Evolutionary conservation across 371 early-diverging fungal genomes (phyloP), one percentile per base, ranked within the genome.

Genomic region (Mortierella sp.): DNA sequence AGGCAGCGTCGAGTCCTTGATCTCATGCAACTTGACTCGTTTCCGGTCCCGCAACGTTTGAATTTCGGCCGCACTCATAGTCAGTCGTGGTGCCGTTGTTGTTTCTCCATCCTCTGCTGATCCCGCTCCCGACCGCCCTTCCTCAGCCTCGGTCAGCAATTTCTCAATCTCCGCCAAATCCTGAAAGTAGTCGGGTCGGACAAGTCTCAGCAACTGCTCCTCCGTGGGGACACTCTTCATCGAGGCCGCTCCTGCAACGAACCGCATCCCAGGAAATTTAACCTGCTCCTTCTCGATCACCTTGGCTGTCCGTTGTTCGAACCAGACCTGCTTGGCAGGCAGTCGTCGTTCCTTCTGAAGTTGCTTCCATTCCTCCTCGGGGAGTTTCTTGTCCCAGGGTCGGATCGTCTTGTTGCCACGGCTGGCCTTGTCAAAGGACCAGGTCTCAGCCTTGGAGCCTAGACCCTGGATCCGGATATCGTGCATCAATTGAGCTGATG

Each of bases 241-340:
- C 13, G 80, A 51, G 44, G 81, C 74, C 2, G 91, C 90, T 19
- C 91, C 91, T 5, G 91, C 91, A 51, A 91, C 87, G 69, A 91
- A 91, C 24, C 84, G 70, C 73, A 91, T 84, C n/a, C 81, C 81
- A 37, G 90, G 90, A 59, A 91, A 86, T 79, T 81, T 87, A 57
- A 90, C 88, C 10, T 84, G 70, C 57, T 84, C 84, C 75, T 84
- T 84, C 44, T 84, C 84, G 21, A 84, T 28, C 21, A 84, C 71
- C 37, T 80, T 84, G 61, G 74, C 40, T 1, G 75, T 80, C 51
- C 78, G 59, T 28, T 77, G 53, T 24, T 84, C 84, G n/a, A 84
- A 84, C 84, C 84, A 84, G 64, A 84, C 78, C 31, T 84, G 75
- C 48, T 75, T 80, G 4, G 81, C 71, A n/a, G 84, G 81, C 4